Conservation (phyloP, 768 basidiomycete genomes). For the Coprinopsis cinerea region DNA sequence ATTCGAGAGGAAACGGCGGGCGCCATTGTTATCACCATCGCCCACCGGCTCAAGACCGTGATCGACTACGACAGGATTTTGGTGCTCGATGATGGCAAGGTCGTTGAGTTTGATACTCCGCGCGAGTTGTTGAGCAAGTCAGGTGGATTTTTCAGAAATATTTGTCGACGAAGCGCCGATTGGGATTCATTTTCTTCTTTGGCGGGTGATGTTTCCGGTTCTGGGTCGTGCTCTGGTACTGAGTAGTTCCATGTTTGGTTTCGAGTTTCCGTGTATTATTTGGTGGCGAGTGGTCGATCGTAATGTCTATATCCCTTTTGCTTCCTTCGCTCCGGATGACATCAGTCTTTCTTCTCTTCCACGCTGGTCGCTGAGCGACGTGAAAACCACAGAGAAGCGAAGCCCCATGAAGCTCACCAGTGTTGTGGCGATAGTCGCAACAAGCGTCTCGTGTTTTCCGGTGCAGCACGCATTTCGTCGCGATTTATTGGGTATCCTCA, state of each 20-base stretch:
- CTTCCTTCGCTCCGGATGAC: no score
- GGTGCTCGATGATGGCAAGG: constrained; percentile 64
- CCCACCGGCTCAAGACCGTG: constrained; percentile 72
- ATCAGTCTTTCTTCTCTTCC: no score
- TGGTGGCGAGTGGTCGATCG: not conserved
- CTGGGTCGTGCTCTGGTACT: not conserved
- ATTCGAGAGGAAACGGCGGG: constrained; percentile 66
- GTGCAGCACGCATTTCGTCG: not conserved
- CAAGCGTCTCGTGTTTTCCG: constrained; percentile 6
- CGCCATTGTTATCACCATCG: constrained; percentile 78
- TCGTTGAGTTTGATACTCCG: constrained; percentile 76
- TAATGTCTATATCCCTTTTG: not conserved
- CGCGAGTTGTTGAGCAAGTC: constrained; percentile 42
- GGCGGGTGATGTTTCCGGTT: not conserved
- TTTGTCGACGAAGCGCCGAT: constrained; percentile 61
- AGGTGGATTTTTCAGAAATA: constrained; percentile 57
- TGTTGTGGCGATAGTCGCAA: constrained; percentile 1
- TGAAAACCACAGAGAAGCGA: no score
- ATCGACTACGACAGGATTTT: constrained; percentile 72
- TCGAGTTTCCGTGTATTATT: not conserved
- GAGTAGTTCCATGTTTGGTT: not conserved
- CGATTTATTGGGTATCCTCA: constrained; percentile 7
- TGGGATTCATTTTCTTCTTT: constrained; percentile 24
- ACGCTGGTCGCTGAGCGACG: no score
- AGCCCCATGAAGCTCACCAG: not conserved